Percentiles rank a stretch among this genome's conserved stretches.
These are phyloP conservation scores for Hibiscus syriacus DNA, from an alignment of 345 rosid species.

Conservation along the genomic window DNA sequence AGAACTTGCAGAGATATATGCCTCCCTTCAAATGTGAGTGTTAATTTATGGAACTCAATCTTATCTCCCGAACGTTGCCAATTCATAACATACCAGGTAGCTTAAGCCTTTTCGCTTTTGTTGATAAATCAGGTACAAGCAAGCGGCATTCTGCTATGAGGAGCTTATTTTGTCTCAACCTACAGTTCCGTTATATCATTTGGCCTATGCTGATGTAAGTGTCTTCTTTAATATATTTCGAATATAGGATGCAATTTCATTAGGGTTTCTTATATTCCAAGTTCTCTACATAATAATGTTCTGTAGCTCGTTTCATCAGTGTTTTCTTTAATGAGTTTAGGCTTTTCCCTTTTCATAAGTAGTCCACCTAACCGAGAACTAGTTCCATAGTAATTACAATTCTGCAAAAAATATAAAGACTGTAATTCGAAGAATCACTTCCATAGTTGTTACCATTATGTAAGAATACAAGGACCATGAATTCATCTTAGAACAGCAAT, in stretches of 20 bases:
- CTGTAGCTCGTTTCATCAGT: neutral
- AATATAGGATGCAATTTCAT: neutral
- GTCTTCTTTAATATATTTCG: conserved; percentile 13
- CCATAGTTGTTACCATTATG: neutral
- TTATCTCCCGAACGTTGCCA: too few species aligned
- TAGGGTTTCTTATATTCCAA: neutral
- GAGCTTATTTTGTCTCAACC: conserved; percentile 84
- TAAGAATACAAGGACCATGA: neutral
- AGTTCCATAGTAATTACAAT: neutral
- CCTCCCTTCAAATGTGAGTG: conserved; percentile 83
- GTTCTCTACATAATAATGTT: neutral
- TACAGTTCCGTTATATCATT: conserved; percentile 59
- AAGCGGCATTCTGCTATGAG: too few species aligned
- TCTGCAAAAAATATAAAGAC: neutral
- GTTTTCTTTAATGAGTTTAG: neutral
- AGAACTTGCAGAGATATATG: conserved; percentile 87
- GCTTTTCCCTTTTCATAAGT: neutral
- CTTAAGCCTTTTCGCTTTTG: neutral
- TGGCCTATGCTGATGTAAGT: conserved; percentile 74
- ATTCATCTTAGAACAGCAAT: neutral
- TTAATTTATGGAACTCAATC: neutral
- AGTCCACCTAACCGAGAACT: neutral
- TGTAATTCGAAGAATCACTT: neutral
- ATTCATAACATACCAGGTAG: too few species aligned
- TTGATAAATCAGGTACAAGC: conserved; percentile 74